These are phyloP conservation scores for Tremella yokohamensis DNA, from an alignment of 768 basidiomycete genomes.

Conservation along the genomic window DNA sequence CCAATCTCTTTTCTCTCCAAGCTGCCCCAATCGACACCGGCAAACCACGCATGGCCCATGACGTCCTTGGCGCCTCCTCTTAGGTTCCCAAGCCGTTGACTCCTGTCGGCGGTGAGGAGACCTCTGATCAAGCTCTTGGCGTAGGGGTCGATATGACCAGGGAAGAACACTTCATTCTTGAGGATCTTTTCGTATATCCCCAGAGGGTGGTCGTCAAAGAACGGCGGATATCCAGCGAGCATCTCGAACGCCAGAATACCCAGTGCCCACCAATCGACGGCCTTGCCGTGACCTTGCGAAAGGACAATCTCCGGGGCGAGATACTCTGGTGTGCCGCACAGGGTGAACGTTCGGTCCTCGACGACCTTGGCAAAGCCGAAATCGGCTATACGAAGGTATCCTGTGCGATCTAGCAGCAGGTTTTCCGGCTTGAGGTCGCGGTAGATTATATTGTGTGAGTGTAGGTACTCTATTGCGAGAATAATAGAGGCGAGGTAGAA, in stretches of 20 bases:
- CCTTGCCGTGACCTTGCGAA: slow-evolving; percentile 94
- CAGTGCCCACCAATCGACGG: slow-evolving; percentile 99
- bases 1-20: slow-evolving; percentile 49
- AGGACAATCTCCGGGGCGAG: slow-evolving; percentile 98
- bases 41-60: slow-evolving; percentile 86
- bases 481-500: slow-evolving; percentile 97
- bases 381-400: slow-evolving; percentile 92
- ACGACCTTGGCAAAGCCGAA: slow-evolving; percentile 98
- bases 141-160: slow-evolving; percentile 79
- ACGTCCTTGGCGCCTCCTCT: slow-evolving; percentile 88
- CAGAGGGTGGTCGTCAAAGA: slow-evolving; percentile 96
- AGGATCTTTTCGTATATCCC: slow-evolving; percentile 98
- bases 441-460: slow-evolving; percentile 95
- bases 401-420: slow-evolving; percentile 85
- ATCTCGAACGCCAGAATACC: slow-evolving; percentile 97
- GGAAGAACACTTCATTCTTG: slow-evolving; percentile 81
- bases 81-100: slow-evolving; percentile 86
- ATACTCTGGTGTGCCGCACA: slow-evolving; percentile 69
- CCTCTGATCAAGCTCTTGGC: slow-evolving; percentile 83
- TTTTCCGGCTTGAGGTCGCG: slow-evolving; percentile 99
- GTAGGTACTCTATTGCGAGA: slow-evolving; percentile 88
- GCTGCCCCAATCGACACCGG: slow-evolving; percentile 50
- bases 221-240: slow-evolving; percentile 97
- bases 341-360: slow-evolving; percentile 94
- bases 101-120: slow-evolving; percentile 86